phyloP scores from a whole-genome alignment of 257 asterid species.

The Hygrophila difformis region DNA sequence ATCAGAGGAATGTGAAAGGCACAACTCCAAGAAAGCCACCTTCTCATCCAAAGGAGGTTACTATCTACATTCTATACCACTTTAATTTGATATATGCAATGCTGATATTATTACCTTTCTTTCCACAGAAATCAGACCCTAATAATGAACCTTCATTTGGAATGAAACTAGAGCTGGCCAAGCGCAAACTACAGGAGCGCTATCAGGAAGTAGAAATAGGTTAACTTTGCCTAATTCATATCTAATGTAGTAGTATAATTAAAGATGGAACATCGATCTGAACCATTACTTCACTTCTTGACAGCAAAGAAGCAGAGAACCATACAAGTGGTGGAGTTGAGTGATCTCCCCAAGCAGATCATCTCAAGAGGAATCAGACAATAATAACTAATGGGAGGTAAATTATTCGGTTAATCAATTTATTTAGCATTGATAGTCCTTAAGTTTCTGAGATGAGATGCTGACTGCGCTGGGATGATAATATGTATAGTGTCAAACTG shows the following conservation, averaged over 20 bases:
- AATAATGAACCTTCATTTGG: constrained; percentile 40
- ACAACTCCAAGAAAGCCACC: constrained; percentile 31
- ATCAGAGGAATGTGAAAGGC: constrained; percentile 22
- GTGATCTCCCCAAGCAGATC: constrained; percentile 68
- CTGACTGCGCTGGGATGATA: too few species aligned
- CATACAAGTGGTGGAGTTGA: constrained; percentile 77
- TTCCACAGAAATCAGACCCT: constrained; percentile 25
- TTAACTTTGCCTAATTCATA: constrained; percentile 20
- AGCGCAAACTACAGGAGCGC: constrained; percentile 91
- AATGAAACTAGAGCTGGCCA: constrained; percentile 61
- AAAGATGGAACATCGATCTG: not conserved
- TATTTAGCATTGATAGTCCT: too few species aligned
- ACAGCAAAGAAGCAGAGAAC: constrained; percentile 82
- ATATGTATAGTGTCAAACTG: too few species aligned
- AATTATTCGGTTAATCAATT: too few species aligned
- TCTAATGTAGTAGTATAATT: not conserved
- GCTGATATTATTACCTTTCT: not conserved
- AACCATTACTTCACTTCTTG: not conserved
- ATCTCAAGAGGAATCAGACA: constrained; percentile 41
- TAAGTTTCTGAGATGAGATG: too few species aligned
- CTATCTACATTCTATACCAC: too few species aligned
- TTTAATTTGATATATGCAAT: not conserved
- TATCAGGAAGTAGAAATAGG: constrained; percentile 88
- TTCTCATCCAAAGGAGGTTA: constrained; percentile 35
- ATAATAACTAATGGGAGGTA: not conserved